Conservation (phyloP, 2,329 filamentous ascomycete species). For the Knufia petricola region DNA sequence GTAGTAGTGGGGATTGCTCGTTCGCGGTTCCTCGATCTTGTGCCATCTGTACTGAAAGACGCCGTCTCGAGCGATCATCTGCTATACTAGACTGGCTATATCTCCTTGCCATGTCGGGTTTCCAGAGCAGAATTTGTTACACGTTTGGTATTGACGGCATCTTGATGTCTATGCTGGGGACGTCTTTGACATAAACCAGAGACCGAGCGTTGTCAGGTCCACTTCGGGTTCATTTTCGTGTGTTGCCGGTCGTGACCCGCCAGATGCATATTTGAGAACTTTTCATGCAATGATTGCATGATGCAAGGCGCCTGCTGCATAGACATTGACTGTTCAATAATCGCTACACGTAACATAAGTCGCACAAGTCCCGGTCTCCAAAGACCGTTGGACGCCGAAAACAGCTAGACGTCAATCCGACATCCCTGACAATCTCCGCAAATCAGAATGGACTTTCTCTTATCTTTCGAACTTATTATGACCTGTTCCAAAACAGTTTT, state of each 20-base stretch:
- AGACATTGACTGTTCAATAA: not conserved
- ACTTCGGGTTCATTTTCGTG: not conserved
- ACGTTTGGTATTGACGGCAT: not conserved
- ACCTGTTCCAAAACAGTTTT: too few species aligned
- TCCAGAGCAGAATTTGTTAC: too few species aligned
- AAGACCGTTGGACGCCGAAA: not conserved
- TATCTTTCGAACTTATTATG: not conserved
- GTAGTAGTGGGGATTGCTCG: slow-evolving; percentile 37
- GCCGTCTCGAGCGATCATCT: not conserved
- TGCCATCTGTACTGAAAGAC: not conserved
- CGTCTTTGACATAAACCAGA: not conserved
- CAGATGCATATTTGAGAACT: too few species aligned
- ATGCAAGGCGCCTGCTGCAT: too few species aligned
- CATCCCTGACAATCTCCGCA: not conserved
- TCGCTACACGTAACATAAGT: not conserved
- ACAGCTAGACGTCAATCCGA: not conserved
- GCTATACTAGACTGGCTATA: not conserved
- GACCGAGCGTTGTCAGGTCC: not conserved
- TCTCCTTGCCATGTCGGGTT: not conserved
- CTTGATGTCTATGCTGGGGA: not conserved
- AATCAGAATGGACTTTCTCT: not conserved
- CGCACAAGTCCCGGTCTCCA: not conserved
- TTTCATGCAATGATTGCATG: too few species aligned
- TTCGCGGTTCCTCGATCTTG: slow-evolving; percentile 23
- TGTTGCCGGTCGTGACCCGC: not conserved